phyloP scores from a whole-genome alignment of 1,139 yeast genomes.

The Ogataea hybrid region DNA sequence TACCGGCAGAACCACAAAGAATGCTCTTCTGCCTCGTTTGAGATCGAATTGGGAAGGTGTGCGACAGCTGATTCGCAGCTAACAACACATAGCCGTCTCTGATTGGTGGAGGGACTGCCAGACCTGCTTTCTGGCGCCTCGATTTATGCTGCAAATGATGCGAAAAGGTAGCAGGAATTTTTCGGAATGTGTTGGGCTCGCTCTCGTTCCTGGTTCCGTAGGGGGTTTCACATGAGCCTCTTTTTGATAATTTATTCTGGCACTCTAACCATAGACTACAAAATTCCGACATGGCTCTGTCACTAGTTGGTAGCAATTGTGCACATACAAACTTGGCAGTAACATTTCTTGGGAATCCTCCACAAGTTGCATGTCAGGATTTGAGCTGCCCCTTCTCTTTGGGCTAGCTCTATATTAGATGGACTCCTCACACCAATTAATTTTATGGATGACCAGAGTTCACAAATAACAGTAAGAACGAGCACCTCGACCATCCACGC shows the following conservation, averaged over 20 bases:
- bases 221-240: background rate
- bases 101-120: background rate
- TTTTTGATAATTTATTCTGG: background rate
- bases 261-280: too few species aligned
- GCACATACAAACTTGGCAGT: too few species aligned
- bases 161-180: background rate
- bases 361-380: too few species aligned
- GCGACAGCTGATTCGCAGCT: background rate
- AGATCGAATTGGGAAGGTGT: background rate
- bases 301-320: too few species aligned
- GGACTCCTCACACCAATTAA: constrained; percentile 3
- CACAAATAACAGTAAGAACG: constrained; percentile 20
- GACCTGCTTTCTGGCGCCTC: background rate
- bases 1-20: background rate
- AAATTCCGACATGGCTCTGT: too few species aligned
- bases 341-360: too few species aligned
- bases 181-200: too few species aligned
- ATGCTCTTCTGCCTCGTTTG: background rate
- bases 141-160: background rate
- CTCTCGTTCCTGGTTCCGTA: background rate
- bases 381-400: too few species aligned
- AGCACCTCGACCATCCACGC: constrained; percentile 19
- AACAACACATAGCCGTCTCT: background rate
- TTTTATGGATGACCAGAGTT: constrained; percentile 22
- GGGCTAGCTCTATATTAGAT: background rate